phyloP scores from a whole-genome alignment of 2,329 filamentous ascomycete species.

The Amesomyces nigricolor region DNA sequence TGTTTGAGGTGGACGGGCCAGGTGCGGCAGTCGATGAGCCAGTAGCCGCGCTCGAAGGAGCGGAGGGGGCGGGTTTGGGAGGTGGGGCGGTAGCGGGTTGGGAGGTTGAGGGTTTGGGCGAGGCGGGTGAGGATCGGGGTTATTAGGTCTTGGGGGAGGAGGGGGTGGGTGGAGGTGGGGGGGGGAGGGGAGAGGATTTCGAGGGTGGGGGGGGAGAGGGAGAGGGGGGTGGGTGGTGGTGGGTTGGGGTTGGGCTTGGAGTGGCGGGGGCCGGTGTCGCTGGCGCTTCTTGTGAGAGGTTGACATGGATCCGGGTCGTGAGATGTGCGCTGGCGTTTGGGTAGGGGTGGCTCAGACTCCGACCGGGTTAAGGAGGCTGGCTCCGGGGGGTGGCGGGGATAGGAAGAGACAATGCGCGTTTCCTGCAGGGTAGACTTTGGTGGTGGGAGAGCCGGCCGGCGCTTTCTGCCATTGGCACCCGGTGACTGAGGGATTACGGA shows the following conservation, averaged over 20 bases:
- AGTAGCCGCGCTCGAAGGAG: constrained; percentile 69
- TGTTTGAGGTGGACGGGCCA: constrained; percentile 49
- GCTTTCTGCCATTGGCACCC: neutral
- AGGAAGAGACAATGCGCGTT: constrained; percentile 10
- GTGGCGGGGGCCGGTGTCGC: constrained; percentile 30
- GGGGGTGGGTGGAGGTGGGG: constrained; percentile 37
- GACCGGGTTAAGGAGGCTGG: constrained; percentile 19
- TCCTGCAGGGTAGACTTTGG: constrained; percentile 5
- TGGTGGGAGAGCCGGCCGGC: neutral
- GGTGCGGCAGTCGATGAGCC: constrained; percentile 55
- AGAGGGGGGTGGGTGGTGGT: neutral
- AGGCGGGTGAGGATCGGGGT: constrained; percentile 52
- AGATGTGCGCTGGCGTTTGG: constrained; percentile 26
- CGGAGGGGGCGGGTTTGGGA: constrained; percentile 44
- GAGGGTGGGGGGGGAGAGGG: constrained; percentile 30
- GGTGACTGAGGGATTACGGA: constrained; percentile 7
- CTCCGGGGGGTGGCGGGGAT: constrained; percentile 1
- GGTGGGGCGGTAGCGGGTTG: constrained; percentile 48
- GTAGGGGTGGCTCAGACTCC: constrained; percentile 33
- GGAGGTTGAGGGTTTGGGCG: constrained; percentile 45
- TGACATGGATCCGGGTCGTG: constrained; percentile 19
- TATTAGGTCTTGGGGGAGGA: constrained; percentile 47
- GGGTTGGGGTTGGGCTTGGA: neutral
- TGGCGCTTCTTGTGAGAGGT: constrained; percentile 30
- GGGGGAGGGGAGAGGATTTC: constrained; percentile 54